phyloP scores from a whole-genome alignment of 2,329 filamentous ascomycete genomes.

The Botryosphaeria agaves region DNA sequence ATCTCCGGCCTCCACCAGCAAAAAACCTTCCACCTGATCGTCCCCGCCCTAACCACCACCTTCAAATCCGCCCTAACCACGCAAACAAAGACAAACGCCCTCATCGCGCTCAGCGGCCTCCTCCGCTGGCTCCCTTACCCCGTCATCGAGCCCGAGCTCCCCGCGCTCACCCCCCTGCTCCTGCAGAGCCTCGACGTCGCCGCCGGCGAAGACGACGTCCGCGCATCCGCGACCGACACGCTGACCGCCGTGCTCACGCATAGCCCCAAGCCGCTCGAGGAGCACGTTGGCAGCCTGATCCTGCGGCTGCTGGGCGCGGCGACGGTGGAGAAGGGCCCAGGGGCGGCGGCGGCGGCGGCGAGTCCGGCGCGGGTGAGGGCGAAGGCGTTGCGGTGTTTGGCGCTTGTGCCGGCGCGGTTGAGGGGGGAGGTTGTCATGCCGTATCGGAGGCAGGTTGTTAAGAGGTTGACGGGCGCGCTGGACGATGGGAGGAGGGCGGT shows the following conservation, averaged over 20 bases:
- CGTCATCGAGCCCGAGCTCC: conserved; percentile 41
- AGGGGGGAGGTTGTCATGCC: conserved; percentile 35
- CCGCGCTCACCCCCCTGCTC: conserved; percentile 39
- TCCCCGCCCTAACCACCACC: conserved; percentile 35
- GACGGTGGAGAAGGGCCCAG: not conserved
- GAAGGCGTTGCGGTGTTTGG: conserved; percentile 29
- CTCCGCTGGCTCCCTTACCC: conserved; percentile 41
- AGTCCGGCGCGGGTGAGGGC: conserved; percentile 26
- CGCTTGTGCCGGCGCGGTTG: conserved; percentile 28
- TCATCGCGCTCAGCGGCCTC: conserved; percentile 45
- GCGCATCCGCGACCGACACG: conserved; percentile 41
- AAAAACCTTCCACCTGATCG: conserved; percentile 41
- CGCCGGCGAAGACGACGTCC: conserved; percentile 25
- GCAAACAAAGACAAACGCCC: conserved; percentile 39
- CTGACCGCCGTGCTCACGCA: conserved; percentile 40
- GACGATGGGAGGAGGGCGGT: conserved; percentile 48
- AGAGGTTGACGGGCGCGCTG: conserved; percentile 34
- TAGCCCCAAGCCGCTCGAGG: conserved; percentile 33
- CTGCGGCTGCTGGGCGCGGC: conserved; percentile 35
- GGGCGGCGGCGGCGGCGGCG: conserved; percentile 4
- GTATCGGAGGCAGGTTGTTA: conserved; percentile 38
- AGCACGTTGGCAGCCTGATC: conserved; percentile 40
- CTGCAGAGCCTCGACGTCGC: conserved; percentile 43
- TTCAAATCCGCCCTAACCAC: conserved; percentile 26
- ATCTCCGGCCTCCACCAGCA: conserved; percentile 47